Evolutionary conservation across 1,139 yeast genomes (phyloP), one percentile per base, ranked within the genome.

Genomic region (Suhomyces bribrorum): DNA sequence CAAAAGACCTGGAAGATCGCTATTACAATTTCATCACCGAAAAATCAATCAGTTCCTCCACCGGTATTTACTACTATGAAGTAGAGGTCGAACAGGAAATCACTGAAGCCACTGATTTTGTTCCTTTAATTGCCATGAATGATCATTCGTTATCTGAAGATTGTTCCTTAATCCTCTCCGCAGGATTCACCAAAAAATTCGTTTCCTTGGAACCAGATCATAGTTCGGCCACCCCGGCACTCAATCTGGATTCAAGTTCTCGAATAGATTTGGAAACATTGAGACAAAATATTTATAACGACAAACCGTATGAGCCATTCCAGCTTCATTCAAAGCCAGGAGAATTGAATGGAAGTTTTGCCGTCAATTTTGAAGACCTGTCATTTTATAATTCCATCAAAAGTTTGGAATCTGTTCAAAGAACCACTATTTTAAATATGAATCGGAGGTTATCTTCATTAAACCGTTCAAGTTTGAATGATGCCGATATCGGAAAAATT

Each of bases 301-400:
- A 43, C 13, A 40, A 41, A 23, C 23, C 40, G n/a, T 32, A 31
- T 7, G 61, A 58, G 18, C 44, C 49, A 2, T 48, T 35, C 15
- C 36, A 35, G n/a, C 16, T 36, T 6, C 26, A 23, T 4, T 11
- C 61, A 17, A 62, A 57, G 38, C 75, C 75, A 2, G 75, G 75
- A 5, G 69, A 62, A 26, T 55, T 69, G 36, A 59, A 55, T 34
- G 76, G 75, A 1, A 69, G 75, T 45, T 68, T 61, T 51, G 76
- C 75, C 0, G 59, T 71, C 14, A 69, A 63, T 49, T 67, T 68
- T 46, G 71, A 69, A 36, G 73, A 69, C 41, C 66, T 66, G 52
- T 52, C 59, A 8, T 71, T 72, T 31, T 61, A 69, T 42, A 71
- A 69, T 41, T 67, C 76, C 5, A 52, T 61, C 31, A 68, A 65